Evolutionary conservation across 257 asterid species (phyloP).

Genomic region (Solanum verrucosum): DNA sequence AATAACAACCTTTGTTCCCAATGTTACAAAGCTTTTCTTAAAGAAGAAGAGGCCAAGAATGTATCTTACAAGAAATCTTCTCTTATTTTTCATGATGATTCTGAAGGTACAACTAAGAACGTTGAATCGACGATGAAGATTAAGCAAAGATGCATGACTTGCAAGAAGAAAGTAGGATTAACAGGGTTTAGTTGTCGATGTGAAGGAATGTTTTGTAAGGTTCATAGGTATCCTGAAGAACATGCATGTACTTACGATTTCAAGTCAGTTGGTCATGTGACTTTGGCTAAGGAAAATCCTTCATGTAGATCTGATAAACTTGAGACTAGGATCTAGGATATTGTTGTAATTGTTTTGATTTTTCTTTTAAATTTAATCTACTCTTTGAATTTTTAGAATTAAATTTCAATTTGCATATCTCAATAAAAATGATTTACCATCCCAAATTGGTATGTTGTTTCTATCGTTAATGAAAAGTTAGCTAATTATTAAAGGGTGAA

Average conservation of each 20-base stretch:
- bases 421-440: neutral
- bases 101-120: neutral
- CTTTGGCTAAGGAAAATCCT: neutral
- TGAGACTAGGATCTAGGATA: conserved; percentile 2
- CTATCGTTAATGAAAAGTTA: neutral
- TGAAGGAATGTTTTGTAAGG: conserved; percentile 18
- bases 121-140: neutral
- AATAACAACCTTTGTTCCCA: neutral
- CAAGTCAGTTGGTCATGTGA: conserved; percentile 4
- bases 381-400: neutral
- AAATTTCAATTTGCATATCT: neutral
- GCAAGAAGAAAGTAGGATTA: conserved; percentile 3
- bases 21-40: neutral
- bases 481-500: neutral
- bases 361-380: neutral
- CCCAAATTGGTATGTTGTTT: neutral
- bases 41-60: neutral
- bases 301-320: neutral
- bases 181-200: conserved; percentile 14
- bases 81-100: neutral
- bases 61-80: neutral
- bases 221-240: conserved; percentile 26
- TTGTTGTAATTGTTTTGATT: neutral
- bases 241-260: conserved; percentile 23
- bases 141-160: conserved; percentile 14